Percentiles rank a stretch among this genome's conserved stretches.
These are phyloP conservation scores for Cryptosporidium baileyi DNA, from an alignment of 169 alveolate genomes.

Conservation along the genomic window DNA sequence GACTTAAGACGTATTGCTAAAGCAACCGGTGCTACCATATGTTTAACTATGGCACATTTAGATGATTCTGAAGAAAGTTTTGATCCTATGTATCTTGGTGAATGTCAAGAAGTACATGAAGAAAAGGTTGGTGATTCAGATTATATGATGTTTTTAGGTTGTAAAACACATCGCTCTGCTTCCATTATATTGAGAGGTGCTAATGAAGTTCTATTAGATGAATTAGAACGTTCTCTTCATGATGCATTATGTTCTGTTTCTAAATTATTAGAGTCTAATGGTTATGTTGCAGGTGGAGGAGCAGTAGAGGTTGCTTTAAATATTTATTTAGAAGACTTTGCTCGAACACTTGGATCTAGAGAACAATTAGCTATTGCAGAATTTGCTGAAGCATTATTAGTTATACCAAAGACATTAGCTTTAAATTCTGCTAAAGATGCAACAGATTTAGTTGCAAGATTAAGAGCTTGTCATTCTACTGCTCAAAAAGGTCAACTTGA, in stretches of 20 bases:
- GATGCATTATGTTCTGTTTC: conserved; percentile 97
- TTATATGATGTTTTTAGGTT: conserved; percentile 93
- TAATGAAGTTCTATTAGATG: conserved; percentile 96
- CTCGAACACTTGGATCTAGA: conserved; percentile 95
- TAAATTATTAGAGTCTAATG: conserved; percentile 88
- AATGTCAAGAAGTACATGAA: conserved; percentile 90
- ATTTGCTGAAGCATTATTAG: conserved; percentile 96
- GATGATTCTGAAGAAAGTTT: conserved; percentile 95
- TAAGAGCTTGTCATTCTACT: conserved; percentile 92
- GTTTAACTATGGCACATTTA: conserved; percentile 89
- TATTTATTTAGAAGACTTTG: conserved; percentile 93
- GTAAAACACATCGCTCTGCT: conserved; percentile 83
- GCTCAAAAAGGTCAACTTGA: conserved; percentile 79
- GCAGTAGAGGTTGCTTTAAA: conserved; percentile 98
- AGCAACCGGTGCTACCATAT: conserved; percentile 90
- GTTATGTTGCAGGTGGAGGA: conserved; percentile 98
- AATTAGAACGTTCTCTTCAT: conserved; percentile 95
- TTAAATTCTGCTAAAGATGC: conserved; percentile 98
- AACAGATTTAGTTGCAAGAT: conserved; percentile 90
- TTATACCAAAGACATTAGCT: conserved; percentile 99
- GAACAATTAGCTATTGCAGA: conserved; percentile 99
- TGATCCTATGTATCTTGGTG: conserved; percentile 90
- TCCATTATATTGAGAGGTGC: conserved; percentile 96
- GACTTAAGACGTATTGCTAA: conserved; percentile 95
- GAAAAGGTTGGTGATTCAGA: conserved; percentile 98